Conservation (phyloP, 805 yeast species). For the Kluyveromyces wickerhamii region DNA sequence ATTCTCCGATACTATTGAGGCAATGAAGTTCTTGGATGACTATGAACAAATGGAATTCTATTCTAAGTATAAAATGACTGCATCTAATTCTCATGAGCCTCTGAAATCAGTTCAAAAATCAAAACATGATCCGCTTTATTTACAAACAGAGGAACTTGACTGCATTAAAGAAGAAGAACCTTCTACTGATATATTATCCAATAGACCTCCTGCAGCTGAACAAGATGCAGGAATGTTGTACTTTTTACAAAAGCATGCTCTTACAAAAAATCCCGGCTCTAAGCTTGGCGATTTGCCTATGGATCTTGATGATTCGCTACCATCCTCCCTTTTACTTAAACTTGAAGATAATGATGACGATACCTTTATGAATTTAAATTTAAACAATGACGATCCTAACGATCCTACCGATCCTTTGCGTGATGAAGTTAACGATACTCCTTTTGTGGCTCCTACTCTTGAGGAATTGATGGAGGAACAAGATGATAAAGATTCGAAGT, state of each 20-base stretch:
- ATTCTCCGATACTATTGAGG: slow-evolving; percentile 6
- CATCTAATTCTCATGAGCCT: slow-evolving; percentile 1
- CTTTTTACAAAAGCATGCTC: slow-evolving; percentile 9
- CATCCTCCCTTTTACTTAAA: slow-evolving; percentile 2
- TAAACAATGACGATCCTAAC: slow-evolving; percentile 6
- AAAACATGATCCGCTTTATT: not conserved
- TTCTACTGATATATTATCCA: not conserved
- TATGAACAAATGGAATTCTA: slow-evolving; percentile 18
- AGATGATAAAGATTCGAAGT: slow-evolving; percentile 10
- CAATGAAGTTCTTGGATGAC: slow-evolving; percentile 16
- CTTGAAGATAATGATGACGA: slow-evolving; percentile 3
- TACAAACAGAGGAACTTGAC: slow-evolving; percentile 3
- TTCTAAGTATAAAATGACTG: slow-evolving; percentile 9
- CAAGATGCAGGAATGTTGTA: slow-evolving; percentile 10
- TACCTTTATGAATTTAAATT: slow-evolving; percentile 3
- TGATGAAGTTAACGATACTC: slow-evolving; percentile 4
- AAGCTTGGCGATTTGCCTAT: slow-evolving; percentile 5
- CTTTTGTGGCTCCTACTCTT: slow-evolving; percentile 25
- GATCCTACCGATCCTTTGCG: slow-evolving; percentile 6
- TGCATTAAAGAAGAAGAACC: slow-evolving; percentile 10
- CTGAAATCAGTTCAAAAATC: slow-evolving; percentile 3
- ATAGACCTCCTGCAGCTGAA: not conserved
- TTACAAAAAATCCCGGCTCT: slow-evolving; percentile 5
- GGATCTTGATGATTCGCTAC: slow-evolving; percentile 5
- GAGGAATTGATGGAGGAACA: slow-evolving; percentile 30